Evolutionary conservation across 768 basidiomycete species (phyloP).

Genomic region (Suillus americanus): DNA sequence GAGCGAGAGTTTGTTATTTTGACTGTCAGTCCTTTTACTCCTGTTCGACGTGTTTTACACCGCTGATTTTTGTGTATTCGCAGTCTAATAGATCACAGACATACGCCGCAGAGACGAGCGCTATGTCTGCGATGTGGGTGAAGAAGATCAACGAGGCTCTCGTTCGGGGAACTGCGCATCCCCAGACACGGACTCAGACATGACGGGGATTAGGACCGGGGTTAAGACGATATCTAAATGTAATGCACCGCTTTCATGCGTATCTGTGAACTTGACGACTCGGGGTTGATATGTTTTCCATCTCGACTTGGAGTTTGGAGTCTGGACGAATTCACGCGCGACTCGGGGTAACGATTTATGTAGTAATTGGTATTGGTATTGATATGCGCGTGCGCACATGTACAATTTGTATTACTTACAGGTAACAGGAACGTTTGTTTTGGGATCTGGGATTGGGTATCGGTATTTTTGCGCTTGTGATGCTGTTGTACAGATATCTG

Average conservation of each 20-base stretch:
- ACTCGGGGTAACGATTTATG: not conserved
- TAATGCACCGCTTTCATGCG: not conserved
- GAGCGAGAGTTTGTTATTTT: conserved; percentile 61
- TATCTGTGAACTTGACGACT: not conserved
- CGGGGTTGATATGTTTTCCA: not conserved
- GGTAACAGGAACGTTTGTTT: not conserved
- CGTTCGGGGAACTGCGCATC: not conserved
- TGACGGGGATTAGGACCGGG: not conserved
- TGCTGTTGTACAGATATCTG: not conserved
- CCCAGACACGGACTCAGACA: conserved; percentile 1
- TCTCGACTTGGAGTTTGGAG: not conserved
- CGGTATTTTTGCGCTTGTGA: not conserved
- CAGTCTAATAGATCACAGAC: conserved; percentile 48
- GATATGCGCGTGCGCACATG: not conserved
- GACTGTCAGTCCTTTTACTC: conserved; percentile 43
- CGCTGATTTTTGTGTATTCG: not conserved
- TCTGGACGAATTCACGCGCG: not conserved
- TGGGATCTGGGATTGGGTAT: not conserved
- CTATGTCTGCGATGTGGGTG: conserved; percentile 37
- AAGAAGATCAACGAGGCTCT: conserved; percentile 39
- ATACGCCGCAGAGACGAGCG: conserved; percentile 40
- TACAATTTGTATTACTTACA: not conserved
- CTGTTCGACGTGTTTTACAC: not conserved
- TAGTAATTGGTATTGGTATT: not conserved
- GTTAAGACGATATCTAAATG: not conserved